Conservation (phyloP, 257 asterid species). For the Nicotiana tomentosiformis region DNA sequence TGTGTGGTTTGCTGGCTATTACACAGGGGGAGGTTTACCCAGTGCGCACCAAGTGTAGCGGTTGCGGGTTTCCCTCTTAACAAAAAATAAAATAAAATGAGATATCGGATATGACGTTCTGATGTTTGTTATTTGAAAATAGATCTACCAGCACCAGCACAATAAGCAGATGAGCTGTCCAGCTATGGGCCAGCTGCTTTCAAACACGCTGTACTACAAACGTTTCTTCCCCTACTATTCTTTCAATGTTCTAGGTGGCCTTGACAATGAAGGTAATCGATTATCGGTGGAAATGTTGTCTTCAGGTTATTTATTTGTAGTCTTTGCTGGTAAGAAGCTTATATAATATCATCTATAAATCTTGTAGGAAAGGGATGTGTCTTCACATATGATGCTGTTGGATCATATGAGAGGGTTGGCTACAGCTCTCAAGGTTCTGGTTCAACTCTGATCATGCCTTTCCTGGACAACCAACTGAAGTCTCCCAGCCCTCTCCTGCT, state of each 20-base stretch:
- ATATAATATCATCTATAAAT: not conserved
- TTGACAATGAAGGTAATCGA: slow-evolving; percentile 70
- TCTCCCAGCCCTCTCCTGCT: slow-evolving; percentile 39
- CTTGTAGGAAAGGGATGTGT: slow-evolving; percentile 89
- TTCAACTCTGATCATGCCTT: slow-evolving; percentile 86
- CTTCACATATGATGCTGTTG: slow-evolving; percentile 95
- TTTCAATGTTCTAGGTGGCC: slow-evolving; percentile 93
- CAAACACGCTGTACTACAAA: slow-evolving; percentile 82
- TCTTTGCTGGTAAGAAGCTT: not conserved
- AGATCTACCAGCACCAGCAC: slow-evolving; percentile 91
- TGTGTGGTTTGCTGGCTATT: too few relatives aligned
- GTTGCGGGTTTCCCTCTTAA: too few relatives aligned
- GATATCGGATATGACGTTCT: not conserved
- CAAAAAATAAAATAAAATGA: not conserved
- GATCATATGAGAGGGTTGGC: slow-evolving; percentile 95
- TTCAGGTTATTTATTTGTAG: not conserved
- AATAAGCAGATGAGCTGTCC: slow-evolving; percentile 99
- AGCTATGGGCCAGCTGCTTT: slow-evolving; percentile 91
- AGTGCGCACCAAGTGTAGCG: too few relatives aligned
- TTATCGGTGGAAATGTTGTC: not conserved
- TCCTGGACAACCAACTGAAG: slow-evolving; percentile 62
- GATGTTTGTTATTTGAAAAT: slow-evolving; percentile 9
- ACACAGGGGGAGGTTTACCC: too few relatives aligned
- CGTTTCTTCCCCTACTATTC: slow-evolving; percentile 90
- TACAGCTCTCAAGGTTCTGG: slow-evolving; percentile 99